Conservation (phyloP, 352 stramenopile species). For the Pythium vanterpoolii region DNA sequence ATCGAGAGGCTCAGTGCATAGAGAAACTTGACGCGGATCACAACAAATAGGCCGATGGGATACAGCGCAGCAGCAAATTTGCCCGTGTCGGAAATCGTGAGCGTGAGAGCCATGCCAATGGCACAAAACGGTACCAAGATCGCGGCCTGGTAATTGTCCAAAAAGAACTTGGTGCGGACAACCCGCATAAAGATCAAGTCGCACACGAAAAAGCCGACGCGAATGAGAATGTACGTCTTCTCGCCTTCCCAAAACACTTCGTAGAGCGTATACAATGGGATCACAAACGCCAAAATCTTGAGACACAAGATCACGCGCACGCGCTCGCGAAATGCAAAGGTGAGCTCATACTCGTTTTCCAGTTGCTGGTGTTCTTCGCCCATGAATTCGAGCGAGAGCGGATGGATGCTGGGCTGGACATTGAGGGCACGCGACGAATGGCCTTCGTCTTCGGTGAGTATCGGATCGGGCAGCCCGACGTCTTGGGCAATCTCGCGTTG, state of each 20-base stretch:
- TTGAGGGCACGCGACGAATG: constrained; percentile 60
- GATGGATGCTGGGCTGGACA: constrained; percentile 67
- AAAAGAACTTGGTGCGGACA: constrained; percentile 60
- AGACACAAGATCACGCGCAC: constrained; percentile 64
- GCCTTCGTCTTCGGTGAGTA: constrained; percentile 61
- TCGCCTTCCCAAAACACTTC: constrained; percentile 66
- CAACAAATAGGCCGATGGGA: constrained; percentile 74
- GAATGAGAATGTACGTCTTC: constrained; percentile 59
- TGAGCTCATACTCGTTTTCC: constrained; percentile 70
- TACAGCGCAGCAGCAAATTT: constrained; percentile 82
- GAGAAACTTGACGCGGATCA: constrained; percentile 84
- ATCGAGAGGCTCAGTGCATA: constrained; percentile 70
- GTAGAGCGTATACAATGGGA: constrained; percentile 69
- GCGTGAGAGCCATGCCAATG: constrained; percentile 70
- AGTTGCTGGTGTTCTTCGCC: constrained; percentile 76
- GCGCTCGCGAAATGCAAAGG: constrained; percentile 67
- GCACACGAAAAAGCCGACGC: constrained; percentile 61
- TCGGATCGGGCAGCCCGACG: constrained; percentile 62
- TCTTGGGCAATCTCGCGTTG: constrained; percentile 72
- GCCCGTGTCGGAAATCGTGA: constrained; percentile 81
- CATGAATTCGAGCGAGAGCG: constrained; percentile 83
- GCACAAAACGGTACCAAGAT: constrained; percentile 71
- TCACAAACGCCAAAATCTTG: constrained; percentile 68
- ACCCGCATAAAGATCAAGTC: constrained; percentile 72
- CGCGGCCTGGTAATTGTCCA: constrained; percentile 69